phyloP scores from a whole-genome alignment of 352 stramenopile species.

The Phytophthora pinifolia region DNA sequence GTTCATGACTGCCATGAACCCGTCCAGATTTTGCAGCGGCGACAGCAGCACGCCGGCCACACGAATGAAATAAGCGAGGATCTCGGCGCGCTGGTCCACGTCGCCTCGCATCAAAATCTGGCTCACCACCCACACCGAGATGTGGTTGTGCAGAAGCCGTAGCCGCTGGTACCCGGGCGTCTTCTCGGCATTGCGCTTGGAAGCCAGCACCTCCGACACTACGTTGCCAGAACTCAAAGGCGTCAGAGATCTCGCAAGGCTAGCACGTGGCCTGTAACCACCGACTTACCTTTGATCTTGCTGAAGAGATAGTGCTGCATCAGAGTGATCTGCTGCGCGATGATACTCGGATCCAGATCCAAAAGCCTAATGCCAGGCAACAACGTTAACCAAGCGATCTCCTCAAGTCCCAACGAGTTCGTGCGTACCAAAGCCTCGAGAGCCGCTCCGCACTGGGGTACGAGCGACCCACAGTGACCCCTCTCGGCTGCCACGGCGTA shows the following conservation, averaged over 20 bases:
- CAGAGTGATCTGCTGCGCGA: conserved; percentile 84
- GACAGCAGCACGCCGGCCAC: conserved; percentile 74
- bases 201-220: conserved; percentile 77
- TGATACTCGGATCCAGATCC: conserved; percentile 73
- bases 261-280: too few species aligned
- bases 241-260: too few species aligned
- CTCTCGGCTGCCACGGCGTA: conserved; percentile 56
- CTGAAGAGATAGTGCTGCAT: conserved; percentile 89
- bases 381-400: not conserved
- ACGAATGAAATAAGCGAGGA: conserved; percentile 85
- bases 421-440: conserved; percentile 58
- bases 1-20: conserved; percentile 92
- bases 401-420: not conserved
- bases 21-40: conserved; percentile 85
- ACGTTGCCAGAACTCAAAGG: too few species aligned
- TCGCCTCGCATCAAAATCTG: conserved; percentile 79
- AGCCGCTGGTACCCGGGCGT: conserved; percentile 84
- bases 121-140: conserved; percentile 85
- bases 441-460: conserved; percentile 31
- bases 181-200: conserved; percentile 73
- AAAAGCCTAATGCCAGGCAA: conserved; percentile 48
- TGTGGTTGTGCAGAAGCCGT: conserved; percentile 83
- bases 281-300: conserved; percentile 71
- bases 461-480: conserved; percentile 37
- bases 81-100: conserved; percentile 76